A percentile compares a stretch with the other conserved stretches of the same genome.
phyloP scores from a whole-genome alignment of 345 rosid genomes.

The Pugionium dolabratum region DNA sequence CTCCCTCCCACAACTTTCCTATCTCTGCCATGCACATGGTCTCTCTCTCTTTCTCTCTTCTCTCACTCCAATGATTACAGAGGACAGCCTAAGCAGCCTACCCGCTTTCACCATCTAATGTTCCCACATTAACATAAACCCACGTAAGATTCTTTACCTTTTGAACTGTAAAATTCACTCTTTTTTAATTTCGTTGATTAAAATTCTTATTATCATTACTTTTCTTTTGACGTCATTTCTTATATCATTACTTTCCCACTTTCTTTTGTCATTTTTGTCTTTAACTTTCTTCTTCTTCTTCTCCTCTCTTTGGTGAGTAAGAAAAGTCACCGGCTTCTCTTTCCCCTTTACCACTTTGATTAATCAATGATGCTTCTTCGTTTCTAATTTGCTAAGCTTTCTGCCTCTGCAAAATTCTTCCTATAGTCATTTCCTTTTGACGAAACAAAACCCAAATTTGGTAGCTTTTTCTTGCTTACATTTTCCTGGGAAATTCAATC shows the following conservation, averaged over 20 bases:
- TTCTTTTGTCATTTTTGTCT: slow-evolving; percentile 31
- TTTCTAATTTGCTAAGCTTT: neutral
- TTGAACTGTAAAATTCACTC: slow-evolving; percentile 41
- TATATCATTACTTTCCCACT: slow-evolving; percentile 4
- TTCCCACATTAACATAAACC: slow-evolving; percentile 34
- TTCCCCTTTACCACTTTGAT: slow-evolving; percentile 38
- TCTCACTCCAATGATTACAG: slow-evolving; percentile 46
- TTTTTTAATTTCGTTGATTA: slow-evolving; percentile 2
- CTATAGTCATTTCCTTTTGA: slow-evolving; percentile 24
- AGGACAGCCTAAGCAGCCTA: slow-evolving; percentile 44
- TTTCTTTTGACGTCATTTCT: slow-evolving; percentile 1
- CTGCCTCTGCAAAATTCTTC: slow-evolving; percentile 6
- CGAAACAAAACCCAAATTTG: slow-evolving; percentile 14
- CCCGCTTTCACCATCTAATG: slow-evolving; percentile 45
- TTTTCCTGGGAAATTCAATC: too few species aligned
- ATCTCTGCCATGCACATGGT: slow-evolving; percentile 42
- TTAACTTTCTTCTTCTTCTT: slow-evolving; percentile 12
- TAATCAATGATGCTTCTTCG: slow-evolving; percentile 33
- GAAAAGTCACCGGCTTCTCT: slow-evolving; percentile 40
- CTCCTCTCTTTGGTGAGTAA: slow-evolving; percentile 26
- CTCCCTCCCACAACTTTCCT: slow-evolving; percentile 35
- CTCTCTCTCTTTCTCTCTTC: slow-evolving; percentile 22
- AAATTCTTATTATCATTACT: slow-evolving; percentile 24
- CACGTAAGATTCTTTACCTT: slow-evolving; percentile 43
- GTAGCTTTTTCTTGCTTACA: too few species aligned